Evolutionary conservation across 495 filamentous ascomycete genomes (phyloP).

Genomic region (Xylaria scruposa): DNA sequence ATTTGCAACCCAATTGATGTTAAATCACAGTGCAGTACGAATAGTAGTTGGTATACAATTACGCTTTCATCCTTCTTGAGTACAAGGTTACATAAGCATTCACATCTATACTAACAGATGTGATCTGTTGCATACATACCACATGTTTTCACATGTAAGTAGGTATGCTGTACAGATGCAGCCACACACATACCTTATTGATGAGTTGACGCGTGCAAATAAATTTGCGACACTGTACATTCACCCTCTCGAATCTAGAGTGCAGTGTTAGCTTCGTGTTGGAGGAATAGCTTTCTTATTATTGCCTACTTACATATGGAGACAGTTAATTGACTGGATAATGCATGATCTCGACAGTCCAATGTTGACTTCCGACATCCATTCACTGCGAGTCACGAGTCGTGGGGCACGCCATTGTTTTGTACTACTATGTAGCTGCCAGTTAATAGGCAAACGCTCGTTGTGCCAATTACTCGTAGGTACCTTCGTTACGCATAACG

Average conservation of each 20-base stretch:
- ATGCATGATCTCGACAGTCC: neutral
- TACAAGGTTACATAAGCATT: neutral
- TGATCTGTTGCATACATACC: neutral
- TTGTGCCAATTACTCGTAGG: neutral
- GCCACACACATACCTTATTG: neutral
- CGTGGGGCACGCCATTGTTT: neutral
- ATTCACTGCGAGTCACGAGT: neutral
- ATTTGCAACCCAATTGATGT: neutral
- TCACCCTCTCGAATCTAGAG: neutral
- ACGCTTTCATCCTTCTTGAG: neutral
- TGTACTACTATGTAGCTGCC: neutral
- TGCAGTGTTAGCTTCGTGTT: neutral
- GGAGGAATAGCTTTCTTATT: neutral
- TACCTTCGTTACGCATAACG: neutral
- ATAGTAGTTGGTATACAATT: no score
- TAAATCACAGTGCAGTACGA: no score
- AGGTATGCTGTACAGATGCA: neutral
- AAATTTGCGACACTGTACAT: neutral
- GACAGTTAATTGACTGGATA: neutral
- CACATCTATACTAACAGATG: neutral
- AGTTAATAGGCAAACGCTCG: neutral
- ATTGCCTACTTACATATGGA: neutral
- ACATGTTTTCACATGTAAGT: neutral
- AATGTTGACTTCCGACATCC: neutral
- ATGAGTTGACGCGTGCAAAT: neutral